A percentile compares a stretch with the other conserved stretches of the same genome.
These are phyloP conservation scores for Cryptococcus maquisensis DNA, from an alignment of 1,284 basidiomycete species.

Conservation along the genomic window DNA sequence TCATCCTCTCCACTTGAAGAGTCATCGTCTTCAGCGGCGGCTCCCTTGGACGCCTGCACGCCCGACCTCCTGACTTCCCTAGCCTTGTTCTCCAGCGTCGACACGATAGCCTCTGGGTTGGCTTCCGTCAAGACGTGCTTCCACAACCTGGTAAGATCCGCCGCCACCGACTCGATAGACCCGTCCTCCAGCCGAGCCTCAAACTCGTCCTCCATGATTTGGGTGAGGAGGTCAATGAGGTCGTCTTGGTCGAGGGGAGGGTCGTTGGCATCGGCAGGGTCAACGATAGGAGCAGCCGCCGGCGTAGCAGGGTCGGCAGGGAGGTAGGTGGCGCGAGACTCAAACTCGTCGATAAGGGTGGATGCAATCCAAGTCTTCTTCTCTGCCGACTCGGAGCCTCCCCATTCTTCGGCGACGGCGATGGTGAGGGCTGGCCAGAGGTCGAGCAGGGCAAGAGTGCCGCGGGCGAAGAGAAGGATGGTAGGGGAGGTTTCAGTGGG, in stretches of 20 bases:
- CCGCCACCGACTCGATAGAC: conserved; percentile 64
- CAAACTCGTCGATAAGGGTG: conserved; percentile 77
- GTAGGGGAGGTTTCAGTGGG: conserved; percentile 12
- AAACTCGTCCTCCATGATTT: conserved; percentile 76
- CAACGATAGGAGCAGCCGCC: conserved; percentile 13
- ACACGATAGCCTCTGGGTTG: conserved; percentile 57
- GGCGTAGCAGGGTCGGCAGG: conserved; percentile 8
- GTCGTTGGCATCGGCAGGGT: conserved; percentile 32
- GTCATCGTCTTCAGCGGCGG: conserved; percentile 48
- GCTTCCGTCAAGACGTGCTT: conserved; percentile 43
- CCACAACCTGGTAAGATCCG: conserved; percentile 68
- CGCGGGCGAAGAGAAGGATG: conserved; percentile 67
- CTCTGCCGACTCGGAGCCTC: conserved; percentile 63
- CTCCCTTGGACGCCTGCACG: conserved; percentile 24
- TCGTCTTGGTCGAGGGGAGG: conserved; percentile 65
- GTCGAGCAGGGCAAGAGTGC: conserved; percentile 69
- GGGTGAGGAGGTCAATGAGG: conserved; percentile 67
- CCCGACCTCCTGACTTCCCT: conserved; percentile 48
- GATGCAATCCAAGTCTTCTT: conserved; percentile 79
- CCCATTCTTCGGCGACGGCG: conserved; percentile 77
- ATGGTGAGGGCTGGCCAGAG: conserved; percentile 78
- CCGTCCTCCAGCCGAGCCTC: conserved; percentile 76
- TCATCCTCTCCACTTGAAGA: conserved; percentile 51
- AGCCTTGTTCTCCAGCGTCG: conserved; percentile 59
- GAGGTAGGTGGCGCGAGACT: conserved; percentile 48